phyloP scores from a whole-genome alignment of 2,329 filamentous ascomycete species.

The Lecanicillium sp. region DNA sequence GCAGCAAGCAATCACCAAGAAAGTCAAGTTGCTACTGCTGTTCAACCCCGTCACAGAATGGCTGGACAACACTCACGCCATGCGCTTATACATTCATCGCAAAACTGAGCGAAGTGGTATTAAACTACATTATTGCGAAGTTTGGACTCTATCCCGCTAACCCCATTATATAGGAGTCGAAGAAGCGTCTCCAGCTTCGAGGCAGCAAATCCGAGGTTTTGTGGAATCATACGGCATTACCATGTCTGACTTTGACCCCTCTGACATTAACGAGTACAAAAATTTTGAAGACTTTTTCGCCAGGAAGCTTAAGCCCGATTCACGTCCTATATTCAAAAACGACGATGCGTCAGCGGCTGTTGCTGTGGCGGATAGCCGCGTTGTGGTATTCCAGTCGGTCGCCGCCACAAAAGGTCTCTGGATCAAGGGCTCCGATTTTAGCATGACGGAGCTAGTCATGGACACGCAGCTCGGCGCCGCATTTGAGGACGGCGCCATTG shows the following conservation, averaged over 20 bases:
- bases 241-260: constrained; percentile 32
- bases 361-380: constrained; percentile 30
- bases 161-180: constrained; percentile 15
- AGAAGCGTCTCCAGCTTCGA: constrained; percentile 26
- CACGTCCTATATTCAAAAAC: constrained; percentile 24
- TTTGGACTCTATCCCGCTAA: not conserved
- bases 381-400: constrained; percentile 31
- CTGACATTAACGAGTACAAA: constrained; percentile 27
- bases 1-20: constrained; percentile 33
- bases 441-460: constrained; percentile 32
- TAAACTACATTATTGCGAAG: too few relatives aligned
- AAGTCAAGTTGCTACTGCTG: constrained; percentile 34
- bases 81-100: constrained; percentile 32
- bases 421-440: constrained; percentile 40
- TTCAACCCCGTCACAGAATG: constrained; percentile 36
- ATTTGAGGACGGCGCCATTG: constrained; percentile 31
- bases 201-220: constrained; percentile 30
- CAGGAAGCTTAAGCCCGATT: constrained; percentile 25
- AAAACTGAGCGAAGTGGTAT: too few relatives aligned
- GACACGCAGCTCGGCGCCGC: constrained; percentile 26
- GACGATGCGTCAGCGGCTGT: constrained; percentile 25
- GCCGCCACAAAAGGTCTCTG: constrained; percentile 28
- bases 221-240: constrained; percentile 31
- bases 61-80: constrained; percentile 31
- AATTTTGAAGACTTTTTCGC: constrained; percentile 36